Evolutionary conservation across 2,329 filamentous ascomycete genomes (phyloP).

Genomic region (Trichoderma sp.): DNA sequence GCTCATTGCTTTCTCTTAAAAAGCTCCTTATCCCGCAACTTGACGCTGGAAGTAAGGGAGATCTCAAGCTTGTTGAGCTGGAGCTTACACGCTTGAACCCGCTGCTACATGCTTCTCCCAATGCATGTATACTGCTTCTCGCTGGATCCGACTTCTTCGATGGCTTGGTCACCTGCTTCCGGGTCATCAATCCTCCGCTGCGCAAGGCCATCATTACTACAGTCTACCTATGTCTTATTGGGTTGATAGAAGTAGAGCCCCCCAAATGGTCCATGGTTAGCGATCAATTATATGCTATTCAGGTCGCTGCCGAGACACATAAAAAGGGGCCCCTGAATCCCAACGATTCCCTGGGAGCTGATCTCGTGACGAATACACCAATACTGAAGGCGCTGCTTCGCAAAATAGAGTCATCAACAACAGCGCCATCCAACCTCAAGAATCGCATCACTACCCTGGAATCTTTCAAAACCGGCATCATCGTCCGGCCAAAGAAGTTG

Average conservation of each 20-base stretch:
- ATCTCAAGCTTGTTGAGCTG: slow-evolving; percentile 53
- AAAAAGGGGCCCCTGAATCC: slow-evolving; percentile 51
- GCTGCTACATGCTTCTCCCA: slow-evolving; percentile 59
- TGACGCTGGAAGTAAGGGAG: slow-evolving; percentile 56
- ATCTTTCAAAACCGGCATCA: slow-evolving; percentile 55
- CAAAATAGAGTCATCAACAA: slow-evolving; percentile 47
- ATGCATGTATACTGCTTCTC: slow-evolving; percentile 62
- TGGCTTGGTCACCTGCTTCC: slow-evolving; percentile 64
- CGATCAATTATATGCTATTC: slow-evolving; percentile 81
- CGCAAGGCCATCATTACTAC: slow-evolving; percentile 68
- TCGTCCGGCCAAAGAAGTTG: slow-evolving; percentile 49
- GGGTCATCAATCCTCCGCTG: slow-evolving; percentile 59
- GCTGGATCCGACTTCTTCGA: slow-evolving; percentile 87
- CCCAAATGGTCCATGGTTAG: slow-evolving; percentile 72
- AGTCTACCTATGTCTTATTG: slow-evolving; percentile 70
- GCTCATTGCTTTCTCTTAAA: slow-evolving; percentile 58
- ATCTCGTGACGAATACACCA: slow-evolving; percentile 77
- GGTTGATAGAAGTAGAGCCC: slow-evolving; percentile 62
- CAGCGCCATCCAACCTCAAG: slow-evolving; percentile 53
- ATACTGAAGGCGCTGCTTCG: slow-evolving; percentile 62
- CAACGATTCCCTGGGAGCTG: slow-evolving; percentile 73
- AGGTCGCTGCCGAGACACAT: slow-evolving; percentile 65
- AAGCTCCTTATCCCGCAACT: slow-evolving; percentile 59
- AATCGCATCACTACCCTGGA: slow-evolving; percentile 60
- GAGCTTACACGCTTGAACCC: slow-evolving; percentile 59